Evolutionary conservation across 2,329 filamentous ascomycete genomes (phyloP), one percentile per base, ranked within the genome.

Genomic region (Alternaria sp.): DNA sequence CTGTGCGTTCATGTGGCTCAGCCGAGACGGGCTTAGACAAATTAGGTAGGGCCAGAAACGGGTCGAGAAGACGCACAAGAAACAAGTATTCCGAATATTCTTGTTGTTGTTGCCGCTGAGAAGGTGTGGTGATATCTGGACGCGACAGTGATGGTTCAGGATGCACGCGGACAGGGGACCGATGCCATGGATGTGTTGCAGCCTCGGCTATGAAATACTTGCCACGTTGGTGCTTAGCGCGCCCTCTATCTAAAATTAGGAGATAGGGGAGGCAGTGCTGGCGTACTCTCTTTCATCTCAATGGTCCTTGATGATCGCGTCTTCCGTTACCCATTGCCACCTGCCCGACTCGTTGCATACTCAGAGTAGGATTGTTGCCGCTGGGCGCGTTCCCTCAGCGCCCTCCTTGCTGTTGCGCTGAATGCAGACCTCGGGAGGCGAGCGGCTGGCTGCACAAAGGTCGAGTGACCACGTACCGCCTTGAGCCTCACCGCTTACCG

Each of bases 241-340:
- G 63, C 28, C 57, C 28, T 55, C 21, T 17, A 46, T 59, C 72
- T 72, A 76, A 71, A 73, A 68, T 70, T 76, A 76, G 73, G 63
- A 36, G 70, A 68, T 76, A 76, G 73, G 63, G 30, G 70, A 68
- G 72, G 73, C 73, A 70, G 72, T 76, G 71, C 71, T 68, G 61
- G 57, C 58, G 57, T 50, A 47, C 46, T 57, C 32, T 63, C 66
- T 61, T 68, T 57, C 61, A 69, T 62, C 60, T 62, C 36, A 40
- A 40, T 40, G 59, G 36, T 59, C 62, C 60, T 67, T 62, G 66
- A 61, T 53, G 65, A 67, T 70, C 60, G 61, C 60, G 57, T 65
- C 57, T 65, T 49, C 61, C 59, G 63, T 59, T 64, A 56, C 64
- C 12, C 67, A 70, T 65, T 65, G 66, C 68, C 70, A 69, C 68